Conservation (phyloP, 73 alveolate genomes). For the Tetrahymena thermophila region DNA sequence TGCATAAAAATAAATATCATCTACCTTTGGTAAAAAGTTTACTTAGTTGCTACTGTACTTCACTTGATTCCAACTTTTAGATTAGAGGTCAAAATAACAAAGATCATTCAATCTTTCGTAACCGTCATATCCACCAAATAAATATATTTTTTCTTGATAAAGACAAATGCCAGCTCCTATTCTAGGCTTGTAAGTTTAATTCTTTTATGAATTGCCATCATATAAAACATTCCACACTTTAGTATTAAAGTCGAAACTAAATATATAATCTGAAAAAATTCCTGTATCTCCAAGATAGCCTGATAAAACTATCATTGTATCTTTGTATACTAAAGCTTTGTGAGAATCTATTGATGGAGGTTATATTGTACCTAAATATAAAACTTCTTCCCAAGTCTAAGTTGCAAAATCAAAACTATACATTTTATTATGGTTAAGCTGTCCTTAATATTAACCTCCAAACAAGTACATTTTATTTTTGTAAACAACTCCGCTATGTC, state of each 20-base stretch:
- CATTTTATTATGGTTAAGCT: slow-evolving; percentile 10
- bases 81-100: not conserved
- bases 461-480: slow-evolving; percentile 56
- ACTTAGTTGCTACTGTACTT: not conserved
- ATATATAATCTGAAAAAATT: not conserved
- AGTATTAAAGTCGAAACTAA: not conserved
- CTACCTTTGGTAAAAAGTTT: not conserved
- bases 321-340: not conserved
- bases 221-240: not conserved
- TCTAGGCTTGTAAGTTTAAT: not conserved
- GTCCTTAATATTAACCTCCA: slow-evolving; percentile 67
- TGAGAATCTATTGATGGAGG: not conserved
- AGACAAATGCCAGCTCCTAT: not conserved
- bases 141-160: not conserved
- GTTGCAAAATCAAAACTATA: not conserved
- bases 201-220: not conserved
- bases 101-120: not conserved
- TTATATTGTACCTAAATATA: not conserved
- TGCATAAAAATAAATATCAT: not conserved
- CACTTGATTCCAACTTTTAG: not conserved
- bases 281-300: not conserved
- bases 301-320: not conserved
- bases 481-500: slow-evolving; percentile 83
- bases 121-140: not conserved
- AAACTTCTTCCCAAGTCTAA: not conserved